phyloP scores from a whole-genome alignment of 139 green algal genomes.

The Raphidocelis subcapitata region DNA sequence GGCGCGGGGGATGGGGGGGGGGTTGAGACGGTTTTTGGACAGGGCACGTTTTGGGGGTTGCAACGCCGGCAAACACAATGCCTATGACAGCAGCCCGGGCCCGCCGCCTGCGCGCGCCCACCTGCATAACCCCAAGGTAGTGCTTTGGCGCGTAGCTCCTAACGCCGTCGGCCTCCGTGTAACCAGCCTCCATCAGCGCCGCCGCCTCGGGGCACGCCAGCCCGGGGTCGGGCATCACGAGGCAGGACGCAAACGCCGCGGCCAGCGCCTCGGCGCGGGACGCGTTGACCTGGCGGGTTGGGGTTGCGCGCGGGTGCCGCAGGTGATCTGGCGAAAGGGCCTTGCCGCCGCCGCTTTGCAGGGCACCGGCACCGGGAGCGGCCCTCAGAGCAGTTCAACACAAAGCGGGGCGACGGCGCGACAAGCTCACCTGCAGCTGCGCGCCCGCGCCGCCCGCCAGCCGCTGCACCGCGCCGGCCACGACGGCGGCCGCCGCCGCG shows the following conservation, averaged over 20 bases:
- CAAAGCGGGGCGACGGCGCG: too few relatives aligned
- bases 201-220: slow-evolving; percentile 43
- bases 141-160: slow-evolving; percentile 21
- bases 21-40: too few relatives aligned
- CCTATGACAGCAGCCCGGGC: neutral
- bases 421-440: slow-evolving; percentile 34
- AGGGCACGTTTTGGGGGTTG: too few relatives aligned
- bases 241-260: slow-evolving; percentile 32
- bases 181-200: slow-evolving; percentile 35
- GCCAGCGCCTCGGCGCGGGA: slow-evolving; percentile 18
- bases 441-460: slow-evolving; percentile 32
- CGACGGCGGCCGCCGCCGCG: slow-evolving; percentile 37
- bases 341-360: too few relatives aligned
- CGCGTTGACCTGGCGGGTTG: slow-evolving; percentile 36
- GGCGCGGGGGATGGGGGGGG: too few relatives aligned
- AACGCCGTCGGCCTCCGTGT: neutral
- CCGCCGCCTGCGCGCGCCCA: too few relatives aligned
- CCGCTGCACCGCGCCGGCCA: slow-evolving; percentile 47
- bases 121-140: slow-evolving; percentile 58
- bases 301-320: too few relatives aligned
- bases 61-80: too few relatives aligned
- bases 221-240: slow-evolving; percentile 33
- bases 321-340: too few relatives aligned
- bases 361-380: too few relatives aligned
- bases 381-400: too few relatives aligned